Percentiles rank a stretch among this genome's conserved stretches.
phyloP scores from a whole-genome alignment of 257 asterid species.

The Nicotiana tabacum region DNA sequence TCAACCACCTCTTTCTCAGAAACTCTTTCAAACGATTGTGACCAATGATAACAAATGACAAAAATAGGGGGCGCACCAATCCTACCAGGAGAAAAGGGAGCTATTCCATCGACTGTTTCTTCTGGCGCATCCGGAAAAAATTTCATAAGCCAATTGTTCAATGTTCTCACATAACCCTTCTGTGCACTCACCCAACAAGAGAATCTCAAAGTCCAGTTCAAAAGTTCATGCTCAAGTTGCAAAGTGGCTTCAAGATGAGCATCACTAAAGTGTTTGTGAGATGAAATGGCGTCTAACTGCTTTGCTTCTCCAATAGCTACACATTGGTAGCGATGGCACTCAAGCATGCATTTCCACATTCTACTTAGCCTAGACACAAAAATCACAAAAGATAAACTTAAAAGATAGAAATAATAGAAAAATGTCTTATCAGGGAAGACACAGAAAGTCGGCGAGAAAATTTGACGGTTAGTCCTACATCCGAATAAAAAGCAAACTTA shows the following conservation, averaged over 20 bases:
- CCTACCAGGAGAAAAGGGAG: constrained; percentile 90
- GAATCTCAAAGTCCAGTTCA: constrained; percentile 79
- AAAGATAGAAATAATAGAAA: not conserved
- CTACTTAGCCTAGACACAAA: constrained; percentile 42
- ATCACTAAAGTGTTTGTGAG: constrained; percentile 58
- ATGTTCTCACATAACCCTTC: constrained; percentile 62
- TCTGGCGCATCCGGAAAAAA: constrained; percentile 85
- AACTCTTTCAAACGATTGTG: constrained; percentile 64
- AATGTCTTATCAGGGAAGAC: not conserved
- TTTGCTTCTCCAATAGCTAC: constrained; percentile 82
- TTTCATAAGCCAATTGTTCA: constrained; percentile 88
- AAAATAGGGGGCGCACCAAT: constrained; percentile 91
- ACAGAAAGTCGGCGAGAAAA: not conserved
- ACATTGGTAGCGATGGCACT: constrained; percentile 78
- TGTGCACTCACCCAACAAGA: constrained; percentile 80
- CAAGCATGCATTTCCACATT: constrained; percentile 96
- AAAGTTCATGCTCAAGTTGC: constrained; percentile 74
- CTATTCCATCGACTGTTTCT: constrained; percentile 87
- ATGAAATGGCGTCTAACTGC: constrained; percentile 60
- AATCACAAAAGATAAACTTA: not conserved
- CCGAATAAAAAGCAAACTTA: not conserved
- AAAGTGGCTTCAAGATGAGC: constrained; percentile 74
- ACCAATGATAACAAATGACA: constrained; percentile 78
- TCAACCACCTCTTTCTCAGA: constrained; percentile 84
- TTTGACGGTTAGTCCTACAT: not conserved